These are phyloP conservation scores for Aspergillus taichungensis DNA, from an alignment of 495 filamentous ascomycete species.

Conservation along the genomic window DNA sequence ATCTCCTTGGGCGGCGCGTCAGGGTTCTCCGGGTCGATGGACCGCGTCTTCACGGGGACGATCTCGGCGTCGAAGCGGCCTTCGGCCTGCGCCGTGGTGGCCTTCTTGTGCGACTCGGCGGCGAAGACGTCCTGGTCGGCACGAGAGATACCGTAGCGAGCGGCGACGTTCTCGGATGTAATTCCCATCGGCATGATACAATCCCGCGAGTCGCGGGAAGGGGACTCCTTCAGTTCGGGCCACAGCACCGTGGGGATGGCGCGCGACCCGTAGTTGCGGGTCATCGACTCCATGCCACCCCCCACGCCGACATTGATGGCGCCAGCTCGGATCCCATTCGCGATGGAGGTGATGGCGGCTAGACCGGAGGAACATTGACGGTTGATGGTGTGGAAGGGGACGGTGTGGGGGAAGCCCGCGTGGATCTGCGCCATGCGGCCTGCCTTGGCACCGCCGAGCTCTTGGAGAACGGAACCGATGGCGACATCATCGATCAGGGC, in stretches of 20 bases:
- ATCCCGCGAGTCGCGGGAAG: conserved; percentile 62
- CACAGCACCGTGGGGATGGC: conserved; percentile 81
- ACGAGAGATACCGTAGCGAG: conserved; percentile 62
- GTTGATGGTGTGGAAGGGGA: conserved; percentile 78
- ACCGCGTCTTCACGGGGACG: conserved; percentile 58
- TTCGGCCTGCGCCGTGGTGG: conserved; percentile 53
- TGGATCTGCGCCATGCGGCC: conserved; percentile 85
- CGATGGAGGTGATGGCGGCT: conserved; percentile 61
- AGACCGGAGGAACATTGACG: conserved; percentile 75
- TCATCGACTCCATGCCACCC: conserved; percentile 93
- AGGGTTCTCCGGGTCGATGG: conserved; percentile 47
- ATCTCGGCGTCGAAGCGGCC: conserved; percentile 74
- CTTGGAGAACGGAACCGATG: conserved; percentile 80
- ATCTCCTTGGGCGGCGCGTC: conserved; percentile 53
- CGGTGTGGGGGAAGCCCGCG: conserved; percentile 63
- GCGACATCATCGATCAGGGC: conserved; percentile 67
- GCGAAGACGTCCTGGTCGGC: conserved; percentile 79
- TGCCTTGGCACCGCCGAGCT: conserved; percentile 85
- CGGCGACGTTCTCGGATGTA: conserved; percentile 85
- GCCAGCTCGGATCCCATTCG: conserved; percentile 60
- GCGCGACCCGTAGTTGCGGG: conserved; percentile 69
- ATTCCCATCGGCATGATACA: conserved; percentile 93
- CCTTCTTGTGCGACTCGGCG: conserved; percentile 60
- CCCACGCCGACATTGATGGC: conserved; percentile 73
- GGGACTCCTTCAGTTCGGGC: conserved; percentile 56